A percentile compares a stretch with the other conserved stretches of the same genome.
phyloP scores from a whole-genome alignment of 2,329 filamentous ascomycete species.

The Xylaria sp. region DNA sequence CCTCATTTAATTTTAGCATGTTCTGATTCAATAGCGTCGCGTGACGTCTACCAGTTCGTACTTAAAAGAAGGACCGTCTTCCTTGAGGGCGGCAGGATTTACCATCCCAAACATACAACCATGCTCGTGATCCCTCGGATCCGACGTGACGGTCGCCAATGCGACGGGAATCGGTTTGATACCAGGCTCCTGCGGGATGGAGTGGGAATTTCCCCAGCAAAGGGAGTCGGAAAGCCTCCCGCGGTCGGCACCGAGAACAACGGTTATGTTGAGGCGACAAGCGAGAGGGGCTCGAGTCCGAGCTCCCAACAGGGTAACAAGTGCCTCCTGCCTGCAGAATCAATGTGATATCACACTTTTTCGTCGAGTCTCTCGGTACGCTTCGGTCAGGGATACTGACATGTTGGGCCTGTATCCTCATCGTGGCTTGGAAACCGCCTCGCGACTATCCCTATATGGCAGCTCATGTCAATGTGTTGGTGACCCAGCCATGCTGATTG shows the following conservation, averaged over 20 bases:
- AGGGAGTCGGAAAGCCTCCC: neutral
- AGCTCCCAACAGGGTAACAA: neutral
- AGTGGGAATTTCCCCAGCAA: neutral
- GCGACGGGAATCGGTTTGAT: neutral
- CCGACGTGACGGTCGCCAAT: neutral
- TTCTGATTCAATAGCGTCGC: neutral
- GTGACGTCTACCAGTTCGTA: neutral
- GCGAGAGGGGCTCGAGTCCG: neutral
- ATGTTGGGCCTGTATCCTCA: neutral
- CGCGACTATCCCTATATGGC: neutral
- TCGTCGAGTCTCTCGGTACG: too few species aligned
- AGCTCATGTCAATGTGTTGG: neutral
- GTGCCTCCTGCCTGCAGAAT: neutral
- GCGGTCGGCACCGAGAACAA: neutral
- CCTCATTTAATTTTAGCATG: neutral
- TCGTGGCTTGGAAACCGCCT: neutral
- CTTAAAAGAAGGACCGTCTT: neutral
- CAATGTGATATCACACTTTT: neutral
- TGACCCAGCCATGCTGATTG: too few species aligned
- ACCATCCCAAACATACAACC: neutral
- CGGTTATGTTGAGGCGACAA: neutral
- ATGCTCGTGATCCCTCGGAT: neutral
- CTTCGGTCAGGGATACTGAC: too few species aligned
- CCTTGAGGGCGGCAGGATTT: neutral
- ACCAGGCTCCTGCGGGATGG: neutral